A percentile compares a stretch with the other conserved stretches of the same genome.
These are phyloP conservation scores for Erysimum cheiri DNA, from an alignment of 441 rosid species.

Conservation along the genomic window DNA sequence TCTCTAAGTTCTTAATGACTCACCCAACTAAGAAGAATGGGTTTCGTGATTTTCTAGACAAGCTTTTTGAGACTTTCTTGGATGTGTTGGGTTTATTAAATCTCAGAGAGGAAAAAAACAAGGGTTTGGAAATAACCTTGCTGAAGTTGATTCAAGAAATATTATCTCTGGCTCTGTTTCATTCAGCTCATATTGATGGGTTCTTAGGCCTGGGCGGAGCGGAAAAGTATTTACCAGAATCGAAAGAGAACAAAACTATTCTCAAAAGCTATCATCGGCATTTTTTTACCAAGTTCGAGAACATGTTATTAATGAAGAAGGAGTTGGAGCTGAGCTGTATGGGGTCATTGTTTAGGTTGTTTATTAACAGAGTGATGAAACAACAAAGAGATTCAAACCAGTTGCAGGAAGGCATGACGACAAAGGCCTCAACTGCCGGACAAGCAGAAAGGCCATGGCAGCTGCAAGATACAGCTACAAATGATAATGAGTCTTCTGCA, in stretches of 20 bases:
- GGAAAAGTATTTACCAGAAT: slow-evolving; percentile 60
- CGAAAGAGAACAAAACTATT: slow-evolving; percentile 50
- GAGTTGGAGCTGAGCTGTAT: slow-evolving; percentile 56
- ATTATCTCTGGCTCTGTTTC: slow-evolving; percentile 75
- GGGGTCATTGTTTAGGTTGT: slow-evolving; percentile 71
- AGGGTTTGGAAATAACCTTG: slow-evolving; percentile 47
- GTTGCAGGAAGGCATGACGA: slow-evolving; percentile 48
- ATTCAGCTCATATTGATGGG: slow-evolving; percentile 83
- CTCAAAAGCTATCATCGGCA: slow-evolving; percentile 85
- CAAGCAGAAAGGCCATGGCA: slow-evolving; percentile 44
- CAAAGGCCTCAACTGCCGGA: slow-evolving; percentile 46
- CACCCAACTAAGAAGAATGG: slow-evolving; percentile 76
- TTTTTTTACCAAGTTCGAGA: slow-evolving; percentile 71
- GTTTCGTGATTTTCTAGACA: slow-evolving; percentile 67
- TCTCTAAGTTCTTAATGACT: slow-evolving; percentile 70
- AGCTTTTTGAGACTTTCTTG: slow-evolving; percentile 78
- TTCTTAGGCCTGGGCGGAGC: slow-evolving; percentile 64
- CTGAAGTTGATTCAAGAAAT: slow-evolving; percentile 64
- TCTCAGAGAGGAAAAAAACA: slow-evolving; percentile 44
- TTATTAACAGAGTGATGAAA: slow-evolving; percentile 67
- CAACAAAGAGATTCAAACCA: slow-evolving; percentile 54
- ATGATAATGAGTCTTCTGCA: slow-evolving; percentile 46
- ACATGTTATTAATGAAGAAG: slow-evolving; percentile 56
- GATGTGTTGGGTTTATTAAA: slow-evolving; percentile 58
- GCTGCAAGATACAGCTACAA: slow-evolving; percentile 35